These are phyloP conservation scores for Kitagawia praeruptora DNA, from an alignment of 129 eudicot genomes.

Conservation along the genomic window DNA sequence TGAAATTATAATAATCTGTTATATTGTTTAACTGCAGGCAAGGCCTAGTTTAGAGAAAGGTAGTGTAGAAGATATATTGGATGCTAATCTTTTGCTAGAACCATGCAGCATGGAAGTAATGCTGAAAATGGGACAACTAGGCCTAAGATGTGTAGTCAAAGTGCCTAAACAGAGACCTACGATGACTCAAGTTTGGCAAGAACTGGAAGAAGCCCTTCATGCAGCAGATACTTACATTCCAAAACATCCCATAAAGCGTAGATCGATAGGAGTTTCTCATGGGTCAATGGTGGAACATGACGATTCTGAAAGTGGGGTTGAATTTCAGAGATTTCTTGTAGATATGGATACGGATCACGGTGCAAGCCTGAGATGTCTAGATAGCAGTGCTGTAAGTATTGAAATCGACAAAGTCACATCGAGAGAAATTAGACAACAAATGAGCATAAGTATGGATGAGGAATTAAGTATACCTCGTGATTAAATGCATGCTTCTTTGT, in stretches of 20 bases:
- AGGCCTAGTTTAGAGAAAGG: slow-evolving; percentile 56
- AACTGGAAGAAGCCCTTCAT: slow-evolving; percentile 50
- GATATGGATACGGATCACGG: slow-evolving; percentile 57
- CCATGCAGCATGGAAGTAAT: slow-evolving; percentile 65
- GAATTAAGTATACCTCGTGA: slow-evolving; percentile 30
- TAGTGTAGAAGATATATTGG: slow-evolving; percentile 52
- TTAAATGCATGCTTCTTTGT: slow-evolving; percentile 1
- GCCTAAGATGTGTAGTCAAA: slow-evolving; percentile 60
- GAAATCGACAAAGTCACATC: slow-evolving; percentile 20
- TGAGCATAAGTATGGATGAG: slow-evolving; percentile 32
- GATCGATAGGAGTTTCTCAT: neutral
- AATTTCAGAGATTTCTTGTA: slow-evolving; percentile 54
- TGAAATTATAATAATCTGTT: neutral
- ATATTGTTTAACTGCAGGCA: slow-evolving; percentile 33
- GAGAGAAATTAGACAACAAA: slow-evolving; percentile 19
- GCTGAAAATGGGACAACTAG: slow-evolving; percentile 71
- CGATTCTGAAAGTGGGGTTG: slow-evolving; percentile 38
- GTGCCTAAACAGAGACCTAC: slow-evolving; percentile 80
- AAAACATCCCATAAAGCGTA: slow-evolving; percentile 12
- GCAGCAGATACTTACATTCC: slow-evolving; percentile 19
- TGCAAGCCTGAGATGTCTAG: slow-evolving; percentile 52
- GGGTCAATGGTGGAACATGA: slow-evolving; percentile 18
- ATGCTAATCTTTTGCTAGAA: slow-evolving; percentile 53
- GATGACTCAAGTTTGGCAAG: slow-evolving; percentile 65
- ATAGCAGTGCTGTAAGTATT: slow-evolving; percentile 33